These are phyloP conservation scores for Pseudocercospora musae DNA, from an alignment of 2,329 filamentous ascomycete species.

Conservation along the genomic window DNA sequence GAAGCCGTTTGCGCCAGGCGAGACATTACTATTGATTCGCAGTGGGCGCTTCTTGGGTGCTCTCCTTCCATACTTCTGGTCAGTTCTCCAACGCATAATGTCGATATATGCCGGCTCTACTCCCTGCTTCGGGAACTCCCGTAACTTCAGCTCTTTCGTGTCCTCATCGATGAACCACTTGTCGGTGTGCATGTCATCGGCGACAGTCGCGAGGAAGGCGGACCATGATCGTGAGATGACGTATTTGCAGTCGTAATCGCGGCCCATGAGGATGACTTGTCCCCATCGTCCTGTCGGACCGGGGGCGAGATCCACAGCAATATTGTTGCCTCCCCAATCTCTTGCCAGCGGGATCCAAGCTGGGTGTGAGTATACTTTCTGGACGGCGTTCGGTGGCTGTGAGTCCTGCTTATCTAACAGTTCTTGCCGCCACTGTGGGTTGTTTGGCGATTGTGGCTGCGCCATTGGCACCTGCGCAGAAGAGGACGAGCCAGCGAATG, in stretches of 20 bases:
- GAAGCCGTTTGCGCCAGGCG: conserved; percentile 44
- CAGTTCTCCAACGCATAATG: conserved; percentile 89
- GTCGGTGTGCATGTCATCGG: conserved; percentile 84
- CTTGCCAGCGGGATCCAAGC: conserved; percentile 94
- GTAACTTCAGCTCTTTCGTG: conserved; percentile 81
- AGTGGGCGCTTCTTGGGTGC: conserved; percentile 45
- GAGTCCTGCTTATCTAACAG: conserved; percentile 81
- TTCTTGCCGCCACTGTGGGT: conserved; percentile 72
- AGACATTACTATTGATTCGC: conserved; percentile 53
- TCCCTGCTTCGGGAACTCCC: conserved; percentile 83
- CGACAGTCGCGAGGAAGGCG: conserved; percentile 77
- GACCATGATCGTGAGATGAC: conserved; percentile 92
- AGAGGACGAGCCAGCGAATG: conserved; percentile 62
- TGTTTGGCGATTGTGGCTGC: conserved; percentile 36
- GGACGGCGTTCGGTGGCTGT: conserved; percentile 79
- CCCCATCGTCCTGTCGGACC: conserved; percentile 90
- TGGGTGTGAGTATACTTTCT: conserved; percentile 89
- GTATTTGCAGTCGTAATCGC: conserved; percentile 98
- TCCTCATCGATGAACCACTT: conserved; percentile 95
- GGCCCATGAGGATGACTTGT: conserved; percentile 92
- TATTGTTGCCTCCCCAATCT: conserved; percentile 98
- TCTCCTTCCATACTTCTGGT: conserved; percentile 82
- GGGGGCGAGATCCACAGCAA: conserved; percentile 88
- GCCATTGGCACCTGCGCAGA: conserved; percentile 49
- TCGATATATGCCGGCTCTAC: conserved; percentile 93